A percentile compares a stretch with the other conserved stretches of the same genome.
These are phyloP conservation scores for Monilinia aucupariae DNA, from an alignment of 2,329 filamentous ascomycete genomes.

Conservation along the genomic window DNA sequence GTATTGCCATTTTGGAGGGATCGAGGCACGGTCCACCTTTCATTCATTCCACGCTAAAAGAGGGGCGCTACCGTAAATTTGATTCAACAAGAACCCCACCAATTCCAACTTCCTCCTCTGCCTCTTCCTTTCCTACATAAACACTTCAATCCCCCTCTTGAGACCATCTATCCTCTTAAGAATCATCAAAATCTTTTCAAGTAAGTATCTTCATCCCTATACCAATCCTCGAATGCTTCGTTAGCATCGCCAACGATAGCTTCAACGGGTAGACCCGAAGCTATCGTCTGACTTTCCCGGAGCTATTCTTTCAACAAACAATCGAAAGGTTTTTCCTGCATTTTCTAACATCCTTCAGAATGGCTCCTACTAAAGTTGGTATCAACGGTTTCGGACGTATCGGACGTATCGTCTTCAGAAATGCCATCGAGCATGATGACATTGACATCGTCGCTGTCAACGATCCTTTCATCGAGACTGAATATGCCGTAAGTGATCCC, in stretches of 20 bases:
- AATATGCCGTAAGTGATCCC: slow-evolving; percentile 79
- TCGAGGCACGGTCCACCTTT: not conserved
- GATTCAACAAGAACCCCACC: slow-evolving; percentile 21
- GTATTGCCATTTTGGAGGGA: not conserved
- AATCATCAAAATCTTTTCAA: slow-evolving; percentile 17
- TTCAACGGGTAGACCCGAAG: slow-evolving; percentile 3
- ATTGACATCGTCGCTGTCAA: slow-evolving; percentile 96
- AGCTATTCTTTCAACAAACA: slow-evolving; percentile 21
- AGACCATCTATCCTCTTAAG: slow-evolving; percentile 16
- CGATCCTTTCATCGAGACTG: slow-evolving; percentile 97
- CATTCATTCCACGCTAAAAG: slow-evolving; percentile 14
- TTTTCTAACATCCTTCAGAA: slow-evolving; percentile 36
- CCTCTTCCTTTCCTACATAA: slow-evolving; percentile 23
- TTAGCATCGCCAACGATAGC: not conserved
- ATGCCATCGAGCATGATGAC: slow-evolving; percentile 83
- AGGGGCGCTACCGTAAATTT: slow-evolving; percentile 16
- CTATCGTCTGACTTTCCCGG: not conserved
- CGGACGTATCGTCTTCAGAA: slow-evolving; percentile 98
- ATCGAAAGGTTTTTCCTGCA: not conserved
- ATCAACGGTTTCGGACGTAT: slow-evolving; percentile 99
- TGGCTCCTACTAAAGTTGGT: slow-evolving; percentile 67
- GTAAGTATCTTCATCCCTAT: slow-evolving; percentile 21
- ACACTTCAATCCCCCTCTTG: slow-evolving; percentile 9
- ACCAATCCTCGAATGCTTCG: not conserved
- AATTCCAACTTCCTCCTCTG: slow-evolving; percentile 11